Conservation (phyloP, 371 early-diverging fungal species). For the Syncephalastrum contaminatum region DNA sequence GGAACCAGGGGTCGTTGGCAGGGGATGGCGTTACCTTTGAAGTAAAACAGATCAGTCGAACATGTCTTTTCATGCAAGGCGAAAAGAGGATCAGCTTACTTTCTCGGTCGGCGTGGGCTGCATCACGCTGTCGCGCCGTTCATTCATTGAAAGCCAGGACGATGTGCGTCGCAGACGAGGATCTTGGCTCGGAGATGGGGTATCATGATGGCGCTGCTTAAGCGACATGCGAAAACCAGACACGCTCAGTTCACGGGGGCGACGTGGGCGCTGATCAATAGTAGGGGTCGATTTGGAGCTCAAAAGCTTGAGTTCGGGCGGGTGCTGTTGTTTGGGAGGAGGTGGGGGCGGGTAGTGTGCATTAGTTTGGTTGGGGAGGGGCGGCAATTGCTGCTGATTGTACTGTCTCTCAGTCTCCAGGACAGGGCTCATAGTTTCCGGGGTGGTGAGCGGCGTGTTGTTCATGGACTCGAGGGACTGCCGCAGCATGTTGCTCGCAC, state of each 20-base stretch:
- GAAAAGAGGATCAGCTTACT: neutral
- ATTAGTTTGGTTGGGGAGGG: neutral
- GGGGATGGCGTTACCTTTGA: constrained; percentile 16
- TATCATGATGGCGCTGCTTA: constrained; percentile 9
- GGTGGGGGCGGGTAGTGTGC: neutral
- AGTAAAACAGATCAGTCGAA: neutral
- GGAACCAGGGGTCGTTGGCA: constrained; percentile 60
- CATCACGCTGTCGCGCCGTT: constrained; percentile 2
- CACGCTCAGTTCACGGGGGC: constrained; percentile 34
- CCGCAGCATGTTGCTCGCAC: constrained; percentile 1
- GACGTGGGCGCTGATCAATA: constrained; percentile 16
- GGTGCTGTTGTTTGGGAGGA: neutral
- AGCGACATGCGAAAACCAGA: constrained; percentile 28
- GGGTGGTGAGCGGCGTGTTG: constrained; percentile 15
- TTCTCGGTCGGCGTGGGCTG: neutral
- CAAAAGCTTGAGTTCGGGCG: constrained; percentile 4
- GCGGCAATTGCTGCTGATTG: neutral
- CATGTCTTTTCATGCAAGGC: neutral
- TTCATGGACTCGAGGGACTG: constrained; percentile 21
- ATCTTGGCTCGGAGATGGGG: neutral
- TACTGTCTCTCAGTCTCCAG: constrained; percentile 4
- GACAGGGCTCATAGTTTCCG: constrained; percentile 21
- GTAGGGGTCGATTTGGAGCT: constrained; percentile 23
- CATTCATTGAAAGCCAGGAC: constrained; percentile 23
- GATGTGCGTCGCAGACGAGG: constrained; percentile 12